These are phyloP conservation scores for Coemansia aciculifera DNA, from an alignment of 192 early-diverging fungal species.

Conservation along the genomic window DNA sequence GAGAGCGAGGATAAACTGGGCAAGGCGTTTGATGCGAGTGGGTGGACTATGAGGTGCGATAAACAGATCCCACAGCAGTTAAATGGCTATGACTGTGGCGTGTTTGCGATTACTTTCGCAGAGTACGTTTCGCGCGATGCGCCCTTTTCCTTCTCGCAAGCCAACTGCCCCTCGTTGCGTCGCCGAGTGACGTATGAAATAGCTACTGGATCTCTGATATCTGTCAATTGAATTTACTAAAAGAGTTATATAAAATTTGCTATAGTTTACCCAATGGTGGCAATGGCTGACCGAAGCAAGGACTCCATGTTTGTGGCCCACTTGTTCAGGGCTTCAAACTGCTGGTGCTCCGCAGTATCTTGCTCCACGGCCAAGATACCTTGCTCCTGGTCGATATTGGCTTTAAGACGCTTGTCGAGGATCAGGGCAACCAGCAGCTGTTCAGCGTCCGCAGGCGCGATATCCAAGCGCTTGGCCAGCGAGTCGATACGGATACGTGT, in stretches of 20 bases:
- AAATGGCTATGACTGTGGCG: conserved; percentile 94
- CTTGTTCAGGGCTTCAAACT: conserved; percentile 37
- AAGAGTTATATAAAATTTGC: neutral
- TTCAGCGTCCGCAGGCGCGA: conserved; percentile 76
- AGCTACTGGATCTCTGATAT: conserved; percentile 40
- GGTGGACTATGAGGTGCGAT: conserved; percentile 68
- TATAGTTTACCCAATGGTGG: conserved; percentile 1
- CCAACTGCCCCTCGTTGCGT: conserved; percentile 70
- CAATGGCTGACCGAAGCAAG: conserved; percentile 23
- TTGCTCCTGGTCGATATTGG: conserved; percentile 89
- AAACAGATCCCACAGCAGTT: conserved; percentile 79
- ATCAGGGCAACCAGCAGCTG: conserved; percentile 85
- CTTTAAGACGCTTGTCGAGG: conserved; percentile 82
- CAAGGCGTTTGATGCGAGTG: conserved; percentile 57
- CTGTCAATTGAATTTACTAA: neutral
- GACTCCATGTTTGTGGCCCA: conserved; percentile 35
- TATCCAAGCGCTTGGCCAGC: conserved; percentile 80
- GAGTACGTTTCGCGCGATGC: conserved; percentile 67
- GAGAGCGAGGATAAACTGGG: conserved; percentile 77
- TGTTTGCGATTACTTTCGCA: conserved; percentile 88
- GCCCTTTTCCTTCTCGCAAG: conserved; percentile 71
- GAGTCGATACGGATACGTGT: conserved; percentile 84
- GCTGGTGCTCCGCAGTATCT: conserved; percentile 32
- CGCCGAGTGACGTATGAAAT: conserved; percentile 79
- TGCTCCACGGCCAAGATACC: conserved; percentile 29